phyloP scores from a whole-genome alignment of 768 basidiomycete genomes.

The Boletus rubropictus region DNA sequence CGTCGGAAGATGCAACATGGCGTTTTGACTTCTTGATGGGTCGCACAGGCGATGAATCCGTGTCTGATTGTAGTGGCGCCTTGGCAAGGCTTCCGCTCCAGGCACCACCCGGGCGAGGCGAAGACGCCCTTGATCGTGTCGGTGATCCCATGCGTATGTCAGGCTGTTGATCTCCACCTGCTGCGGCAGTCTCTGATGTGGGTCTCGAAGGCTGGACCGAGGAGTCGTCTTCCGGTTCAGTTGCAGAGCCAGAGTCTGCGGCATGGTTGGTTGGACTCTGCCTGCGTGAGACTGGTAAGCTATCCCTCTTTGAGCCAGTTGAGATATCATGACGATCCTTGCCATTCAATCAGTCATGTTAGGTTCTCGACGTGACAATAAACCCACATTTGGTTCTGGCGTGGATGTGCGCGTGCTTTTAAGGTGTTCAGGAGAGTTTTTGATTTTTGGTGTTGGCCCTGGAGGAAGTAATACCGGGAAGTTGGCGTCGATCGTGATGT shows the following conservation, averaged over 20 bases:
- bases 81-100: slow-evolving; percentile 23
- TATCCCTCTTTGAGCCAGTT: slow-evolving; percentile 3
- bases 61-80: slow-evolving; percentile 33
- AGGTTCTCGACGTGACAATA: slow-evolving; percentile 1
- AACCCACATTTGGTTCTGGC: slow-evolving; percentile 21
- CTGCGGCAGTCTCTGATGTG: background rate
- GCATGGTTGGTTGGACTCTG: slow-evolving; percentile 10
- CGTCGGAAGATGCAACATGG: slow-evolving; percentile 39
- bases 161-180: slow-evolving; percentile 7
- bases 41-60: slow-evolving; percentile 48
- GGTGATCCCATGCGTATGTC: slow-evolving; percentile 19
- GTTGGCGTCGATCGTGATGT: slow-evolving; percentile 42
- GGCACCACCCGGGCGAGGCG: slow-evolving; percentile 10
- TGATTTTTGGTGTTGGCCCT: slow-evolving; percentile 16
- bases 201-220: slow-evolving; percentile 2
- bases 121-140: slow-evolving; percentile 14
- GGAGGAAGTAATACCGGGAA: slow-evolving; percentile 37
- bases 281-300: background rate
- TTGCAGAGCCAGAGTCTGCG: slow-evolving; percentile 24
- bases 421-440: slow-evolving; percentile 1
- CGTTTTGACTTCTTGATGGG: slow-evolving; percentile 46
- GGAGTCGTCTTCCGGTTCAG: slow-evolving; percentile 25
- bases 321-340: slow-evolving; percentile 14
- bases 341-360: slow-evolving; percentile 6
- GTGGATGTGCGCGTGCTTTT: slow-evolving; percentile 2